Base-by-base conservation (phyloP, 2,329 filamentous ascomycete species). In the Balansia obtecta region DNA sequence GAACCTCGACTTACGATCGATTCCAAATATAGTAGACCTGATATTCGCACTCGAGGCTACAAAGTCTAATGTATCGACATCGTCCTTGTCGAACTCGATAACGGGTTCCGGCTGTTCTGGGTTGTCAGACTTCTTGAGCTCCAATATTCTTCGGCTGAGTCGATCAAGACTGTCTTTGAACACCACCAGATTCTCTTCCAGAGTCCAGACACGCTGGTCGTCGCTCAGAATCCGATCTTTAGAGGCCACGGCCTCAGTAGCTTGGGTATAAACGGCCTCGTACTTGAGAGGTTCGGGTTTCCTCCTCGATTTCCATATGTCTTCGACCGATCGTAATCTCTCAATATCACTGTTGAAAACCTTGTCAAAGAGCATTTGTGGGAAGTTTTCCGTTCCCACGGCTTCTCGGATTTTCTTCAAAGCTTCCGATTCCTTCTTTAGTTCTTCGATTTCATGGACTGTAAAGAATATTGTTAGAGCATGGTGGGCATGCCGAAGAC, bases 61-160 rank as follows among this genome's bases (percentile, higher is more conserved):
- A 64, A 98, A 97, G 62, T 98, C 90, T 8, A 98, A 75, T 0
- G 91, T 96, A 62, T 97, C 91, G 37, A 84, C 80, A 61, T 98
- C 93, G 63, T 98, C 93, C 70, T 98, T 98, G 73, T 98, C 93
- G 61, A 98, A 98, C 2, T 79, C 81, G 48, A 98, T 83, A 32
- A 83, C 77, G 2, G 86, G 81, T 15, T 76, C 72, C 13, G 77
- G 71, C 1, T 70, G 72, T 0, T 72, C 71, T 2, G 71, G 66
- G 40, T 68, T 67, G 50, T 69, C 69, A 34, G 68, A 59, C 45
- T 68, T 67, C 63, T 83, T 83, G 52, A 85, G 71, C 46, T 82
- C 74, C 48, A 84, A 73, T 45, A 93, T 72, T 38, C 91, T 82
- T 60, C 78, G 80, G 65, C 85, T 88, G 32, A 98, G 71, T 34